phyloP scores from a whole-genome alignment of 306 rosid genomes.

The Cucurbita maxima region DNA sequence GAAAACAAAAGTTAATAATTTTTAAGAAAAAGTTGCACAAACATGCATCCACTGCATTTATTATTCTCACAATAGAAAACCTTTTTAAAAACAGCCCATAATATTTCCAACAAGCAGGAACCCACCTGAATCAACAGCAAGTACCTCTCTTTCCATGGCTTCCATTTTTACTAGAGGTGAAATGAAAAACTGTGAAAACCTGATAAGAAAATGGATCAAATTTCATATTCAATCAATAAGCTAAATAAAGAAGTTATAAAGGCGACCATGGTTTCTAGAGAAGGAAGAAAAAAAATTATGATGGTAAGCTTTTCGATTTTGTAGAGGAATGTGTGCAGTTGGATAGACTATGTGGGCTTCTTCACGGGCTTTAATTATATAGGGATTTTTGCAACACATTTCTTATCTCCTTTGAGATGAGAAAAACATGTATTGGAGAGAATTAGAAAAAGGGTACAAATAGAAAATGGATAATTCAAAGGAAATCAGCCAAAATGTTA shows the following conservation, averaged over 20 bases:
- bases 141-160: slow-evolving; percentile 96
- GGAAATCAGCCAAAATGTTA: not conserved
- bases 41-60: not conserved
- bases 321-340: not conserved
- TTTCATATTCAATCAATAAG: not conserved
- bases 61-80: not conserved
- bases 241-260: not conserved
- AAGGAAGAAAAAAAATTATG: not conserved
- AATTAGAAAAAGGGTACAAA: not conserved
- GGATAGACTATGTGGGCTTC: not conserved
- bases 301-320: not conserved
- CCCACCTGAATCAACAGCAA: slow-evolving; percentile 89
- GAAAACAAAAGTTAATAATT: not conserved
- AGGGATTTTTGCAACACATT: not conserved
- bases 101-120: not conserved
- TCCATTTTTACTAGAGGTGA: slow-evolving; percentile 85
- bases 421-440: not conserved
- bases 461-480: not conserved
- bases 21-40: not conserved
- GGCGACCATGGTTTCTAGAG: not conserved
- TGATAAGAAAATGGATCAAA: slow-evolving; percentile 17
- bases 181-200: slow-evolving; percentile 92
- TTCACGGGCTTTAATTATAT: not conserved
- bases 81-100: not conserved
- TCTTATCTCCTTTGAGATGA: not conserved